Evolutionary conservation across 2,329 filamentous ascomycete species (phyloP).

Genomic region (Mycosphaerella arachidis): DNA sequence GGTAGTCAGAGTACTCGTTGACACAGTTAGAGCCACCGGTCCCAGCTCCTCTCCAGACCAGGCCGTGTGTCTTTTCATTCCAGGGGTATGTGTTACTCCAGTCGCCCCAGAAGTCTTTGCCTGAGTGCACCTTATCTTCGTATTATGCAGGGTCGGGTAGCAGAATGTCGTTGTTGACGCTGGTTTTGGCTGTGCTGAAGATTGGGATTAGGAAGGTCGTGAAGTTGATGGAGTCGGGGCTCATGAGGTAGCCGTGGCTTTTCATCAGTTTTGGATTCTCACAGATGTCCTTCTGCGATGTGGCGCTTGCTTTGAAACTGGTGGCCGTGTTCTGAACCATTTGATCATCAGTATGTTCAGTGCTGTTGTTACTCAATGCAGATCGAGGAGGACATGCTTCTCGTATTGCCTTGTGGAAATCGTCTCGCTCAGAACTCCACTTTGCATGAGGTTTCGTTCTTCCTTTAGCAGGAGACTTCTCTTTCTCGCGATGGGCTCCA

Average conservation of each 20-base stretch:
- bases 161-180: conserved; percentile 46
- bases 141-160: conserved; percentile 45
- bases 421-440: not conserved
- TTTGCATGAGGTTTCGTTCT: not conserved
- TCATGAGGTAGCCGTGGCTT: conserved; percentile 42
- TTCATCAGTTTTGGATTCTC: conserved; percentile 38
- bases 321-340: not conserved
- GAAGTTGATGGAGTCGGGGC: conserved; percentile 38
- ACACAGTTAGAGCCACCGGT: conserved; percentile 40
- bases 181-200: conserved; percentile 44
- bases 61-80: conserved; percentile 35
- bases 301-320: not conserved
- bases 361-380: not conserved
- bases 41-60: conserved; percentile 44
- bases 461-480: not conserved
- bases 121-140: conserved; percentile 33
- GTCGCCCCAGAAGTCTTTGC: conserved; percentile 14
- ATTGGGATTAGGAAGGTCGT: conserved; percentile 41
- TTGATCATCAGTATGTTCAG: not conserved
- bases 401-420: not conserved
- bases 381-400: not conserved
- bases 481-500: not conserved
- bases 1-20: conserved; percentile 63
- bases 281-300: conserved; percentile 35
- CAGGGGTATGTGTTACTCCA: conserved; percentile 24